A percentile compares a stretch with the other conserved stretches of the same genome.
Evolutionary conservation across 2,329 filamentous ascomycete genomes (phyloP).

Genomic region (Drechslera avenae): DNA sequence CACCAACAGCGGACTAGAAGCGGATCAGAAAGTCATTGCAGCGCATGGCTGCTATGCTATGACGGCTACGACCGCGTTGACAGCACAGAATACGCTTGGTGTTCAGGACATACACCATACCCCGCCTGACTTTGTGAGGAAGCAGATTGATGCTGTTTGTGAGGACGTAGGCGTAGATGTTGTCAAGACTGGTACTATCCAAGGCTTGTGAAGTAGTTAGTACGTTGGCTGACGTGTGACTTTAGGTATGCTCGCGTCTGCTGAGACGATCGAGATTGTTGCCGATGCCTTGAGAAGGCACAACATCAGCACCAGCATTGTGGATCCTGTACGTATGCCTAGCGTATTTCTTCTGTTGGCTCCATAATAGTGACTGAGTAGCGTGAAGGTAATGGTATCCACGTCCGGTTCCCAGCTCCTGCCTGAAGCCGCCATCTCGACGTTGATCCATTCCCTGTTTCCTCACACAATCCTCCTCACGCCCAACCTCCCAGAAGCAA

Average conservation of each 20-base stretch:
- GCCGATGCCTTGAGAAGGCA: conserved; percentile 66
- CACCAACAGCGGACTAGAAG: conserved; percentile 78
- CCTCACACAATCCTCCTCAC: conserved; percentile 72
- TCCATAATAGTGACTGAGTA: too few relatives aligned
- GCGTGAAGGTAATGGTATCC: conserved; percentile 78
- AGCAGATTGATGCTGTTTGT: conserved; percentile 84
- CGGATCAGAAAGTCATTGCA: conserved; percentile 92
- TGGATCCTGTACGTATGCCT: conserved; percentile 71
- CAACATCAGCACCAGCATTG: conserved; percentile 63
- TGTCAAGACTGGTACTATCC: conserved; percentile 77
- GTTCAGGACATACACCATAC: conserved; percentile 81
- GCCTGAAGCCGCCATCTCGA: conserved; percentile 65
- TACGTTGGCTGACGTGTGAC: conserved; percentile 11
- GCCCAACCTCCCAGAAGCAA: conserved; percentile 78
- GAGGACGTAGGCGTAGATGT: conserved; percentile 87
- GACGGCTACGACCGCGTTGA: conserved; percentile 92
- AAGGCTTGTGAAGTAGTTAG: background rate
- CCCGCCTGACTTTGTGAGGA: conserved; percentile 77
- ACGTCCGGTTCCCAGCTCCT: conserved; percentile 77
- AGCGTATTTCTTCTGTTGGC: background rate
- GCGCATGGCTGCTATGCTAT: conserved; percentile 94
- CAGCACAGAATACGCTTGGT: conserved; percentile 91
- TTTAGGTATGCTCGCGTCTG: conserved; percentile 80
- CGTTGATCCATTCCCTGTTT: conserved; percentile 65
- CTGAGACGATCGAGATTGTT: conserved; percentile 70